Conservation (phyloP, 2,329 filamentous ascomycete genomes). For the Fonsecaea pugnacius region DNA sequence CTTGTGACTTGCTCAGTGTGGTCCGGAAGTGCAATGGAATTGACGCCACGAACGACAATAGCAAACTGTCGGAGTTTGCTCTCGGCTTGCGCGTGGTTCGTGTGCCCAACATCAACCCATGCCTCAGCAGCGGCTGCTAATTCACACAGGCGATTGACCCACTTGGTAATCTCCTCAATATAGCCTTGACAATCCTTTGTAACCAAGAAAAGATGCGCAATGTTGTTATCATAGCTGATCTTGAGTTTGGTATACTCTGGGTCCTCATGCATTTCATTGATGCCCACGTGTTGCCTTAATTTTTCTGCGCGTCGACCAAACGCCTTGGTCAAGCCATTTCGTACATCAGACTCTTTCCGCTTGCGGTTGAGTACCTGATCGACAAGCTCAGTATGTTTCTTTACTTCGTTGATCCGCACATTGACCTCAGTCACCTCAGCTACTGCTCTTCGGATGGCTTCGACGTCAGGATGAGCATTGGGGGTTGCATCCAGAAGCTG, state of each 20-base stretch:
- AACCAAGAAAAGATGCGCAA: slow-evolving; percentile 87
- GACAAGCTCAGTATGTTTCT: slow-evolving; percentile 91
- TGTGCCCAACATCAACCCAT: slow-evolving; percentile 71
- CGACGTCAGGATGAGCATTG: slow-evolving; percentile 79
- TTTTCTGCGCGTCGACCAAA: slow-evolving; percentile 90
- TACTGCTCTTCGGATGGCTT: slow-evolving; percentile 71
- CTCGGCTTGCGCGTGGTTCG: slow-evolving; percentile 80
- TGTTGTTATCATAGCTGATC: slow-evolving; percentile 89
- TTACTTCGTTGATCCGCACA: slow-evolving; percentile 84
- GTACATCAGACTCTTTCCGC: slow-evolving; percentile 85
- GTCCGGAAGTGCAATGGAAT: slow-evolving; percentile 79
- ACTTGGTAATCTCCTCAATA: slow-evolving; percentile 76
- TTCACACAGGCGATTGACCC: slow-evolving; percentile 78
- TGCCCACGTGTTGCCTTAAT: slow-evolving; percentile 71
- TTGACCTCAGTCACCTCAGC: slow-evolving; percentile 68
- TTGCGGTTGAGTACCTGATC: slow-evolving; percentile 83
- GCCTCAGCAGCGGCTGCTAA: slow-evolving; percentile 82
- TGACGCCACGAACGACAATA: slow-evolving; percentile 81
- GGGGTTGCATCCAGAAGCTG: slow-evolving; percentile 80
- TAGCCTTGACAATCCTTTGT: slow-evolving; percentile 94
- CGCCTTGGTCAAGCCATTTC: slow-evolving; percentile 81
- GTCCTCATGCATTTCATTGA: slow-evolving; percentile 74
- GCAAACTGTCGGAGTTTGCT: slow-evolving; percentile 94
- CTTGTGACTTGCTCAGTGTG: slow-evolving; percentile 64
- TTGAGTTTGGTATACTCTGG: slow-evolving; percentile 77